Evolutionary conservation across 2,329 filamentous ascomycete species (phyloP), one percentile per base, ranked within the genome.

Genomic region (Chlorencoelia australis): DNA sequence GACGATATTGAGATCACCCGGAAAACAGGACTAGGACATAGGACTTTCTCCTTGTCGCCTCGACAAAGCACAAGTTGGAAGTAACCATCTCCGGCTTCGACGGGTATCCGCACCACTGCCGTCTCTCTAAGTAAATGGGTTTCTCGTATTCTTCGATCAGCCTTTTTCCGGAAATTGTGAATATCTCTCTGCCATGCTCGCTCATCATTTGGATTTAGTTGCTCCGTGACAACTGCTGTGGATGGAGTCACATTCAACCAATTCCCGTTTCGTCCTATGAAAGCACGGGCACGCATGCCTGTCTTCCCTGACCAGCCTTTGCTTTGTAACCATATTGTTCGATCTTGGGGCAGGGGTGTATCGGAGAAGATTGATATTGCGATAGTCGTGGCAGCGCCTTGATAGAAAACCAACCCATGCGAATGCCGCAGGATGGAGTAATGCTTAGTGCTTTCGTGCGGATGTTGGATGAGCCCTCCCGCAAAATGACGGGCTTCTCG

Each of bases 211-310:
- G 64, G 60, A 0, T 68, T 59, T 2, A 83, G 49, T 30, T 77
- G 67, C 1, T 68, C 59, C 0, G 64, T 49, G 0, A 55, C 50
- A 0, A 71, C 64, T 15, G 63, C 62, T 2, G 64, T 56, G 0
- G 61, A 61, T 0, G 80, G 80, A 0, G 80, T 84, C 2, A 83
- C 78, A 40, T 84, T 69, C 9, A 83, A 61, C 79, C 80, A 84
- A 47, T 61, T 65, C 6, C 66, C 64, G 9, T 67, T 72, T 0
- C 69, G 65, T 6, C 76, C 71, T 22, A 82, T 59, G 1, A 82
- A 55, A 0, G 76, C 71, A 52, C 79, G 80, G 18, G 77, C 60
- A 5, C 67, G 67, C 71, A 84, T 80, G 13, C 80, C 80, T 32
- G 76, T 67, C 50, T 78, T 77, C 4, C 80, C 80, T 0, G 74